A percentile compares a stretch with the other conserved stretches of the same genome.
Evolutionary conservation across 306 rosid genomes (phyloP).

Genomic region (Sindora glabra): DNA sequence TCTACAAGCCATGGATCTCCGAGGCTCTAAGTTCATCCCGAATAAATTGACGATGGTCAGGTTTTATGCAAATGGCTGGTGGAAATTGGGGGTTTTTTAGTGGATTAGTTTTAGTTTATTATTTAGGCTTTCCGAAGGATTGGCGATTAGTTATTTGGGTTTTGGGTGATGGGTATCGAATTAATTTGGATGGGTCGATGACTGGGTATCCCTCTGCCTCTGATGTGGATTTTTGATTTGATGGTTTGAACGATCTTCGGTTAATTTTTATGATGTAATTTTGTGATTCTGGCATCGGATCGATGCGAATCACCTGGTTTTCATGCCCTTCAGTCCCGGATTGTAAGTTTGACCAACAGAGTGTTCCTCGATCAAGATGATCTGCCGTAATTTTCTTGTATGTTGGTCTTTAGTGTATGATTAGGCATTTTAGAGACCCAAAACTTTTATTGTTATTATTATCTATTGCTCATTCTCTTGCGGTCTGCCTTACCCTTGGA

Average conservation of each 20-base stretch:
- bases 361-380: background rate
- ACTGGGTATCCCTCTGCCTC: background rate
- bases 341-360: too few species aligned
- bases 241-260: background rate
- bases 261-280: too few species aligned
- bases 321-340: too few species aligned
- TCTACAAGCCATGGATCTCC: too few species aligned
- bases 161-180: background rate
- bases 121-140: background rate
- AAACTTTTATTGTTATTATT: too few species aligned
- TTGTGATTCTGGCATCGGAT: too few species aligned
- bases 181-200: background rate
- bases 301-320: too few species aligned
- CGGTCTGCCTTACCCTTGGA: background rate
- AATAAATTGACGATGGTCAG: background rate
- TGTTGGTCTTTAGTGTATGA: background rate
- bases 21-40: background rate
- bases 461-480: too few species aligned
- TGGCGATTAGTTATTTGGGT: background rate
- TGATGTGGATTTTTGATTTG: too few species aligned
- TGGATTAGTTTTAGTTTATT: background rate
- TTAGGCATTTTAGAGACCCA: background rate
- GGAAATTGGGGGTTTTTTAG: background rate
- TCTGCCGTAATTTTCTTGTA: background rate
- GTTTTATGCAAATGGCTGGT: background rate